Base-by-base conservation (phyloP, 2,329 filamentous ascomycete species). In the Colletotrichum musae region DNA sequence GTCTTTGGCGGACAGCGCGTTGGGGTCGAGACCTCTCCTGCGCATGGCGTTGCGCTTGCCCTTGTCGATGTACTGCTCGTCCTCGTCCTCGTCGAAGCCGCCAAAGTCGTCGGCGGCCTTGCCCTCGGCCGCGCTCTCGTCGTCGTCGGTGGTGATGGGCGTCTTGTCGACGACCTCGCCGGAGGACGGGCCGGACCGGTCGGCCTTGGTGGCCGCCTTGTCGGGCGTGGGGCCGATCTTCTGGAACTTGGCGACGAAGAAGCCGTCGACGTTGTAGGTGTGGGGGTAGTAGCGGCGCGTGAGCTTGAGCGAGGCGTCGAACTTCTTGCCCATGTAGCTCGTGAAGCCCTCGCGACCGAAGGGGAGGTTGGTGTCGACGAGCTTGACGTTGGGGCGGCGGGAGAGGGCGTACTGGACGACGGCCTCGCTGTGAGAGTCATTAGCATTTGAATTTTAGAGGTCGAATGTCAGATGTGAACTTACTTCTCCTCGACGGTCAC, bases 161-260 rank as follows among this genome's bases (percentile, higher is more conserved):
- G 91, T 89, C 83, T 89, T 92, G 79, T 96, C 92, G 18, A 92
- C 79, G 64, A 88, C 79, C 53, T 86, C 85, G n/a, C 73, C 28
- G 1, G 51, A 76, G 15, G 72, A 64, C 28, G 68, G 63, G 52
- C 73, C 74, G 18, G 73, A 65, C 63, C 75, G 76, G 62, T 64
- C 70, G 57, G 43, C 36, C 32, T 36, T 36, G 18, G 28, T 52
- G 54, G 71, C 71, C 53, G 72, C 72, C 70, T 88, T 89, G 65
- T 86, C 82, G 1, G 93, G 91, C 48, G 93, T 93, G 3, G 94
- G 92, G 0, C 90, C 95, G 16, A 89, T 89, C 87, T 99, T 99
- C 82, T 97, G 95, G 83, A 99, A 93, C 82, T 99, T 99, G 77
- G 94, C 94, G 71, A 99, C 96, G 79, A 94, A 99, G 90, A 99